Base-by-base conservation (phyloP, 2,329 filamentous ascomycete genomes). In the Fusarium odoratissimum region DNA sequence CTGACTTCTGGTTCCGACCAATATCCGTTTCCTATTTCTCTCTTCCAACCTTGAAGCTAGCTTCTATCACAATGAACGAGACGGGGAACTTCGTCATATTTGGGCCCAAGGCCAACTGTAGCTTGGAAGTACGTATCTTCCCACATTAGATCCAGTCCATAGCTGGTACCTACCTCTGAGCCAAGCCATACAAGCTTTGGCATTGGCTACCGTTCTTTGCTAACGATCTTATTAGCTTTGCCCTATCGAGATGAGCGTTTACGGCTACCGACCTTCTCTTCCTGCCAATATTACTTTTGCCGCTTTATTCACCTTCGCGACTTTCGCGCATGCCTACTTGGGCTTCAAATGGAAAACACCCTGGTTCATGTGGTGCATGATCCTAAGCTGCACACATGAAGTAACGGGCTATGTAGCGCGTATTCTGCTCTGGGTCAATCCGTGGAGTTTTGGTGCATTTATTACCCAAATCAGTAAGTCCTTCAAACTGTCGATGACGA, bases 321-420 rank as follows among this genome's bases (percentile, higher is more conserved):
- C 88, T 51, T 83, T 77, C 3, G 19, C 80, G 10, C 84, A 87
- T 58, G 42, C 75, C 11, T 67, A 75, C 23, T 76, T 83, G 7
- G 85, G 85, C 17, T 21, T 84, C 3, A 69, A 78, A 28, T 83
- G 79, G 79, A 81, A 77, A 45, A 80, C 80, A 3, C 83, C 81
- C 76, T 81, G 78, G 58, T 86, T 84, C 57, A 82, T 82, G 76
- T 64, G 72, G 14, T 83, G 80, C 63, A 86, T 91, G 82, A 75
- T 87, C 3, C 71, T 84, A 14, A 89, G 90, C 35, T 88, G 85
- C 71, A 68, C 85, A 0, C 81, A 85, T 49, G 89, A 90, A 67
- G 84, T 90, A 5, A 73, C 89, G 14, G 90, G 90, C 12, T 92
- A 92, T 60, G 79, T 82, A 1, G 90, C 87, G 1, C 84, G 90